A percentile compares a stretch with the other conserved stretches of the same genome.
Evolutionary conservation across 179 eudicot species (phyloP).

Genomic region (Heliamphora ciliata): DNA sequence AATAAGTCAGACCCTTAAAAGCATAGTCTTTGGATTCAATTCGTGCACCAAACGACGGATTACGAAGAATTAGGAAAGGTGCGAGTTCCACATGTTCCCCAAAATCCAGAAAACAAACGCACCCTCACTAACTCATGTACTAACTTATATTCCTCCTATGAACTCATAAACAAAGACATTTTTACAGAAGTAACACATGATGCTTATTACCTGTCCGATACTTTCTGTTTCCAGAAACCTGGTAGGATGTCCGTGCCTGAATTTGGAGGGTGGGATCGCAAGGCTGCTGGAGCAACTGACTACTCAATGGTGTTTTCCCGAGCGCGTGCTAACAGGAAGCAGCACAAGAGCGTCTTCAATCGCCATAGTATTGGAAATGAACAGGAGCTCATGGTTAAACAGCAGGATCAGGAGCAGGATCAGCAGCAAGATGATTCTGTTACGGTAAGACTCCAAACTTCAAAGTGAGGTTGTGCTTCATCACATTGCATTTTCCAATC

Average conservation of each 20-base stretch:
- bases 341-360: constrained; percentile 27
- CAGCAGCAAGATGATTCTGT: constrained; percentile 15
- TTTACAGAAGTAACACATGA: not conserved
- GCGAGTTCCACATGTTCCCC: no score
- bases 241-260: constrained; percentile 39
- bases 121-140: no score
- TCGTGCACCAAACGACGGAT: no score
- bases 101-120: no score
- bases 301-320: constrained; percentile 50
- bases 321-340: constrained; percentile 41
- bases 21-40: no score
- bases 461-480: not conserved
- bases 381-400: constrained; percentile 18
- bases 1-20: no score
- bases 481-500: not conserved
- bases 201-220: not conserved
- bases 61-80: no score
- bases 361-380: constrained; percentile 29
- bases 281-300: constrained; percentile 29
- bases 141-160: not conserved
- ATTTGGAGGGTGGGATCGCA: constrained; percentile 56
- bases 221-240: constrained; percentile 17
- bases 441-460: constrained; percentile 15
- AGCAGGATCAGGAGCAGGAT: constrained; percentile 4
- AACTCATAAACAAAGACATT: not conserved